Evolutionary conservation across 345 rosid species (phyloP).

Genomic region (Eucalyptus cloeziana): DNA sequence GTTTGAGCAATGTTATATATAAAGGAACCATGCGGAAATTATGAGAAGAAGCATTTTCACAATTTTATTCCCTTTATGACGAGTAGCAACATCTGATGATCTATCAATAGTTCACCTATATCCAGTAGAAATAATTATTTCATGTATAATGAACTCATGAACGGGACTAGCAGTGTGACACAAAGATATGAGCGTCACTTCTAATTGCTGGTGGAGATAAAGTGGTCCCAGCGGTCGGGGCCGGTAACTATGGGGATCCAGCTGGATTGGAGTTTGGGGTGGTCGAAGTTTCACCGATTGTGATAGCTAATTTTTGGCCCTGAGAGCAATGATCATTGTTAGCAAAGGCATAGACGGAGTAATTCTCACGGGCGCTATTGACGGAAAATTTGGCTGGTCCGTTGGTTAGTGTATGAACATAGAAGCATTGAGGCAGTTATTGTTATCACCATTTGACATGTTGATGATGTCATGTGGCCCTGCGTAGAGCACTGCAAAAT

Average conservation of each 20-base stretch:
- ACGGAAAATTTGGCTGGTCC: too few species aligned
- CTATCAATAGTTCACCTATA: background rate
- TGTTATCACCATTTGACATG: background rate
- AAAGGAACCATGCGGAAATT: background rate
- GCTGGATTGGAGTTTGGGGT: background rate
- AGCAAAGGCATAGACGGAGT: fast-evolving
- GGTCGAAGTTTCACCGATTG: background rate
- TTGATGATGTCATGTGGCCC: fast-evolving
- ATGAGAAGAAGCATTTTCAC: too few species aligned
- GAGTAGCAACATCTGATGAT: background rate
- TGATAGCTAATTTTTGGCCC: background rate
- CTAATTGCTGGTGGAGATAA: fast-evolving
- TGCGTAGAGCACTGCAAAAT: background rate
- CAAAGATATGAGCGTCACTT: background rate
- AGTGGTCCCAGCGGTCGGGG: background rate
- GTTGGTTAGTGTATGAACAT: too few species aligned
- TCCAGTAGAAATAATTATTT: too few species aligned
- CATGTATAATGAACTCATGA: background rate
- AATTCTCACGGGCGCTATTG: fast-evolving
- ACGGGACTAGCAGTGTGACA: background rate
- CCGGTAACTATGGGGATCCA: background rate
- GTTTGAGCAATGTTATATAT: background rate
- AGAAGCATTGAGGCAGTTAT: background rate
- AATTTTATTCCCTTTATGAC: background rate
- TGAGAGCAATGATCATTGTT: fast-evolving